Conservation (phyloP, 768 basidiomycete species). For the Tylopilus subfusipes region DNA sequence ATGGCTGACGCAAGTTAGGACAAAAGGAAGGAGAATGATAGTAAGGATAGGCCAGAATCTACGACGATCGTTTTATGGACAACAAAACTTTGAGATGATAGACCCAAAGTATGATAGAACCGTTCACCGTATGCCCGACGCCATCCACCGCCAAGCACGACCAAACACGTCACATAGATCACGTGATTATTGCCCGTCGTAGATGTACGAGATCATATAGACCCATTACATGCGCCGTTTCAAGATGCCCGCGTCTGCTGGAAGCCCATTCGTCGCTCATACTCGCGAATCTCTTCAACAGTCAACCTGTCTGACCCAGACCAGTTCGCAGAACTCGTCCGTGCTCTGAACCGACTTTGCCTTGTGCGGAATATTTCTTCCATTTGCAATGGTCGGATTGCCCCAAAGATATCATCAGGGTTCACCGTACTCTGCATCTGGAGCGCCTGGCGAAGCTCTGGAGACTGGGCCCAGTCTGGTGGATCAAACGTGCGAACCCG, state of each 20-base stretch:
- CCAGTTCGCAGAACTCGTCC: slow-evolving; percentile 97
- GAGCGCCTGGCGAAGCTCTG: slow-evolving; percentile 75
- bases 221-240: too few species aligned
- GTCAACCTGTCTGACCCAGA: slow-evolving; percentile 87
- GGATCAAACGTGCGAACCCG: slow-evolving; percentile 68
- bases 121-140: slow-evolving; percentile 17
- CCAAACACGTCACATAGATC: slow-evolving; percentile 21
- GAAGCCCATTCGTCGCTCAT: slow-evolving; percentile 90
- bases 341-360: slow-evolving; percentile 78
- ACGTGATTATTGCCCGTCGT: slow-evolving; percentile 7
- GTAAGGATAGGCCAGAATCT: slow-evolving; percentile 26
- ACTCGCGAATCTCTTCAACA: slow-evolving; percentile 78
- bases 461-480: slow-evolving; percentile 90
- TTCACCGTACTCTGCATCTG: slow-evolving; percentile 82
- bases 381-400: slow-evolving; percentile 82
- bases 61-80: slow-evolving; percentile 34
- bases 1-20: slow-evolving; percentile 39
- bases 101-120: slow-evolving; percentile 21
- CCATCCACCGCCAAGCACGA: slow-evolving; percentile 17
- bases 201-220: neutral
- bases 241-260: slow-evolving; percentile 31
- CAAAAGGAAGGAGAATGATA: slow-evolving; percentile 31
- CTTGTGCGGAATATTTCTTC: slow-evolving; percentile 86
- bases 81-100: slow-evolving; percentile 28
- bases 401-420: slow-evolving; percentile 90